A percentile compares a stretch with the other conserved stretches of the same genome.
Evolutionary conservation across 352 stramenopile genomes (phyloP).

Genomic region (Pythium monospermum): DNA sequence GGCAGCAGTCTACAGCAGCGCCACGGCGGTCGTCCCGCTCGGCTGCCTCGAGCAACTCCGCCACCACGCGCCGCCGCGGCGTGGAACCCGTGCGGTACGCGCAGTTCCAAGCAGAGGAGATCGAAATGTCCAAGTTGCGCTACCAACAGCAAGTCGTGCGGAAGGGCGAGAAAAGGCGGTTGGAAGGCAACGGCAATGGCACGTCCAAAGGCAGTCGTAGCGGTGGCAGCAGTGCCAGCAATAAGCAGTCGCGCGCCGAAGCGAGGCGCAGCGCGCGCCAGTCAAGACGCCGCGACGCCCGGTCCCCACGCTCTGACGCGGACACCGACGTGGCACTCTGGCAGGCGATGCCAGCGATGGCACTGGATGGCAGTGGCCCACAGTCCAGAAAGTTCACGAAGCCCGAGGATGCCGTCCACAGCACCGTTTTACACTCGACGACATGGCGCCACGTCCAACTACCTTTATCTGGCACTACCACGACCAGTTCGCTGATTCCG

Average conservation of each 20-base stretch:
- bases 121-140: conserved; percentile 41
- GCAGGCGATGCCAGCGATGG: conserved; percentile 8
- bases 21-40: too few species aligned
- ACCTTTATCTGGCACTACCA: too few species aligned
- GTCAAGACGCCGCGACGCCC: conserved; percentile 30
- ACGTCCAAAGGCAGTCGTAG: background rate
- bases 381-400: conserved; percentile 23
- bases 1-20: too few species aligned
- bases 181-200: background rate
- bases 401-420: conserved; percentile 36
- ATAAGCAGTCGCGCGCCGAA: conserved; percentile 47
- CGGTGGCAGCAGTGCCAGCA: conserved; percentile 14
- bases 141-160: conserved; percentile 24
- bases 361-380: conserved; percentile 9
- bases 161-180: conserved; percentile 34
- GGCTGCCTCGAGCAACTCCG: too few species aligned
- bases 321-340: background rate
- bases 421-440: conserved; percentile 49
- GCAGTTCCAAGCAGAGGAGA: conserved; percentile 51
- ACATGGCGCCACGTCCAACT: conserved; percentile 53
- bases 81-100: conserved; percentile 36
- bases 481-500: conserved; percentile 15
- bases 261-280: conserved; percentile 43
- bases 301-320: conserved; percentile 24
- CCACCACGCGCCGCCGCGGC: conserved; percentile 17